A percentile compares a stretch with the other conserved stretches of the same genome.
Evolutionary conservation across 2,329 filamentous ascomycete species (phyloP).

Genomic region (Sarocladium kiliense): DNA sequence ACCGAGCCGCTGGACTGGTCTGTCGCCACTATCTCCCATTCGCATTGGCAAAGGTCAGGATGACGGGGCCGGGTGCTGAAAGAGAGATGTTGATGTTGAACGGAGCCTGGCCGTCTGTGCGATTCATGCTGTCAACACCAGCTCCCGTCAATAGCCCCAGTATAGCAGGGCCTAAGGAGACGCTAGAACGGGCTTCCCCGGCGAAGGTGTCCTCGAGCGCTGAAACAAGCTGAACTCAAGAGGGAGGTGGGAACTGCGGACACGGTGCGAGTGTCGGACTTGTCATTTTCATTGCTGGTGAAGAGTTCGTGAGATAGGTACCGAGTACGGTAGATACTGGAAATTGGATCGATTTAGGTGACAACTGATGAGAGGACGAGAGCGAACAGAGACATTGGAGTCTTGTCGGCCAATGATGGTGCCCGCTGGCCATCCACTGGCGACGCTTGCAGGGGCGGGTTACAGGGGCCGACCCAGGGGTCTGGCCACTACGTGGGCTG

Average conservation of each 20-base stretch:
- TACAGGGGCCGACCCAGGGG: background rate
- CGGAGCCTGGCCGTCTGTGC: slow-evolving; percentile 6
- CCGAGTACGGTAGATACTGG: background rate
- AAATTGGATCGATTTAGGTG: background rate
- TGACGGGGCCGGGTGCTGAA: background rate
- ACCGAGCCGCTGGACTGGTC: background rate
- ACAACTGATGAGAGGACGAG: background rate
- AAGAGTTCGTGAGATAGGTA: background rate
- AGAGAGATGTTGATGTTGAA: background rate
- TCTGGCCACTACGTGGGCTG: background rate
- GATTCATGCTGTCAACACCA: slow-evolving; percentile 4
- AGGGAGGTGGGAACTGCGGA: background rate
- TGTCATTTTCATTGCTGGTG: background rate
- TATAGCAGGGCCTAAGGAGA: background rate
- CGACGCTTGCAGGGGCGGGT: background rate
- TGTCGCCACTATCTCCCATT: background rate
- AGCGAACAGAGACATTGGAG: background rate
- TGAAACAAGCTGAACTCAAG: background rate
- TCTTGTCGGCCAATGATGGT: background rate
- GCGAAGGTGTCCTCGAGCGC: background rate
- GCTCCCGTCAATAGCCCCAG: slow-evolving; percentile 1
- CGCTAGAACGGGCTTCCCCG: background rate
- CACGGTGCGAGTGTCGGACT: background rate
- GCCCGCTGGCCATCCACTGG: slow-evolving; percentile 1
- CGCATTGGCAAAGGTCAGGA: background rate